Conservation (phyloP, 192 early-diverging fungal genomes). For the Dispira simplex region DNA sequence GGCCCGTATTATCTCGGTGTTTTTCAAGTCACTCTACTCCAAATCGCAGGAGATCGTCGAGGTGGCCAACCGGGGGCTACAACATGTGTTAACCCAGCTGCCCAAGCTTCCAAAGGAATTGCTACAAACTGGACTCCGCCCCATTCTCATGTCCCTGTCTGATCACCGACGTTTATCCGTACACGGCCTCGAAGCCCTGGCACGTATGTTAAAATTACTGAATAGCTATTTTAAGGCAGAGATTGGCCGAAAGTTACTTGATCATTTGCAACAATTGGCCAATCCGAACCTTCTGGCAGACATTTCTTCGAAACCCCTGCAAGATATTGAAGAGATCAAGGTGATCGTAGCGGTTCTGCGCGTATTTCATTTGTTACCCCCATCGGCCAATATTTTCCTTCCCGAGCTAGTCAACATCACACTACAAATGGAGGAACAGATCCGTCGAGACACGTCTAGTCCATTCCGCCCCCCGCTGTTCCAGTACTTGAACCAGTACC, state of each 20-base stretch:
- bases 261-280: constrained; percentile 90
- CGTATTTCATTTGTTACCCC: constrained; percentile 83
- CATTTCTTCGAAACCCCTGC: constrained; percentile 62
- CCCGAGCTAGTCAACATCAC: constrained; percentile 81
- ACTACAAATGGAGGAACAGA: constrained; percentile 65
- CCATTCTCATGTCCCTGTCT: constrained; percentile 88
- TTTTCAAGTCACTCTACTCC: constrained; percentile 97
- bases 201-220: constrained; percentile 79
- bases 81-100: constrained; percentile 36
- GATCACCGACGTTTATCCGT: constrained; percentile 91
- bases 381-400: constrained; percentile 82
- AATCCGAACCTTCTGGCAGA: constrained; percentile 70
- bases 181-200: constrained; percentile 82
- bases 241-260: constrained; percentile 93
- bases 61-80: constrained; percentile 81
- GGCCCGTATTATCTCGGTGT: constrained; percentile 86
- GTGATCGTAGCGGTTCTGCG: constrained; percentile 91
- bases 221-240: constrained; percentile 98
- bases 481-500: constrained; percentile 83
- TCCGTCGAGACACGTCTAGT: constrained; percentile 73
- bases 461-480: constrained; percentile 86
- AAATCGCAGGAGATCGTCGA: constrained; percentile 92
- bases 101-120: constrained; percentile 84
- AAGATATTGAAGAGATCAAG: constrained; percentile 84
- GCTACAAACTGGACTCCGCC: constrained; percentile 87